Evolutionary conservation across 768 basidiomycete species (phyloP), one percentile per base, ranked within the genome.

Genomic region (Mycena amicta): DNA sequence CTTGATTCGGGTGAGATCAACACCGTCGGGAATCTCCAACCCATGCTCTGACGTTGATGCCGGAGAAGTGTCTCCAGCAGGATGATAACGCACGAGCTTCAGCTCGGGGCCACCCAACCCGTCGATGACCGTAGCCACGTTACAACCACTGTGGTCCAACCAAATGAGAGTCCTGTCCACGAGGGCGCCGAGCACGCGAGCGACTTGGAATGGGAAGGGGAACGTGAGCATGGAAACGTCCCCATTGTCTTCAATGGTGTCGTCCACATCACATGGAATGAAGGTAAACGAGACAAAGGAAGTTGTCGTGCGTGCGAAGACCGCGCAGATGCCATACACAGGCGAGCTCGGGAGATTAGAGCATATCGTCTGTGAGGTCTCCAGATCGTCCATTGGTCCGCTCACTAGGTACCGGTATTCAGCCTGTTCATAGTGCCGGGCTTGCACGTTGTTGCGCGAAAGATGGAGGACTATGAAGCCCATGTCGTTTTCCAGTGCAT

Each of bases 71-170:
- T 49, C 47, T 4, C 27, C 27, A n/a, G 5, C 25, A 13, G 47
- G 47, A n/a, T 49, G 47, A 23, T 49, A 49, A 23, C 47, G 47
- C 13, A 49, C 26, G 6, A 49, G 27, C 12, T 5, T 49, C 22
- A 49, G 26, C 26, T 12, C 13, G 25, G 26, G 25, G 13, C 26
- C 26, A 22, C 27, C 26, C 12, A 8, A 11, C 27, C 25, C 25
- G 15, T 37, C 18, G 50, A 52, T 30, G 25, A 52, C 50, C 28
- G 30, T 26, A 15, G 50, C 50, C 11, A 33, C 29, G 31, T 52
- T 52, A 29, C 5, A 37, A 11, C 50, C 50, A 26, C 50, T 52
- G 25, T 52, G 50, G 31, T 52, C 50, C 12, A 52, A 12, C 50
- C 50, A 52, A 16, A 52, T 15, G 20, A 52, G 27, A 15, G 20